Evolutionary conservation across 371 early-diverging fungal species (phyloP), one percentile per base, ranked within the genome.

Genomic region (Phascolomyces articulosus): DNA sequence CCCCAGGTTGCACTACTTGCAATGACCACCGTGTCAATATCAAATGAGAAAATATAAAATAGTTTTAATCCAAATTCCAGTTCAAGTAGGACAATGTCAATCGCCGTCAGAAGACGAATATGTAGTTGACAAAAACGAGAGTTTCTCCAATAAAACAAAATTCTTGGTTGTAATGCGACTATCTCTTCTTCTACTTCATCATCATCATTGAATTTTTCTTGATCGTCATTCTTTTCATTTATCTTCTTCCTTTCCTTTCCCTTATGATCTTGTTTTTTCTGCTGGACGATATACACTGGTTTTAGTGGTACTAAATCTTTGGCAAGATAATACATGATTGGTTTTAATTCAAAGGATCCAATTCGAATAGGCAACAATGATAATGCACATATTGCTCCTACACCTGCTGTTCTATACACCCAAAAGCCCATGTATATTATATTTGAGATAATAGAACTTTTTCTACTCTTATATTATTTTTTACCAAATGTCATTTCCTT

Each of bases 61-160:
- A 79, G 60, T 47, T 79, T 76, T 29, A 79, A 65, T 34, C 79
- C 77, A 58, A 79, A 76, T 55, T 79, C 79, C 8, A 74, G 41
- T 44, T 79, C 79, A 24, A 79, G 57, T 16, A 76, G 68, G 6
- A 74, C 56, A 23, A 76, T 66, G 44, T 72, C 69, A 10, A 79
- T 68, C 21, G 71, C 74, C 29, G 79, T 72, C 54, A 75, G 59
- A 47, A 74, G 56, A 53, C 79, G 70, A 26, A 76, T 62, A 44
- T 76, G 79, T 27, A 65, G 58, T 51, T 74, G 62, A 55, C 66
- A 76, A 48, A 41, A 72, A 7, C 54, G 20, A 11, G 77, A 79
- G 13, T 72, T 55, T 2, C 64, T 27, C 79, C 79, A 76, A 28
- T 74, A 79, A 47, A 76, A 76, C 7, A 57, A 55, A 54, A 79